Percentiles rank a stretch among this genome's conserved stretches.
phyloP scores from a whole-genome alignment of 2,329 filamentous ascomycete species.

The Arthrobotrys iridis region DNA sequence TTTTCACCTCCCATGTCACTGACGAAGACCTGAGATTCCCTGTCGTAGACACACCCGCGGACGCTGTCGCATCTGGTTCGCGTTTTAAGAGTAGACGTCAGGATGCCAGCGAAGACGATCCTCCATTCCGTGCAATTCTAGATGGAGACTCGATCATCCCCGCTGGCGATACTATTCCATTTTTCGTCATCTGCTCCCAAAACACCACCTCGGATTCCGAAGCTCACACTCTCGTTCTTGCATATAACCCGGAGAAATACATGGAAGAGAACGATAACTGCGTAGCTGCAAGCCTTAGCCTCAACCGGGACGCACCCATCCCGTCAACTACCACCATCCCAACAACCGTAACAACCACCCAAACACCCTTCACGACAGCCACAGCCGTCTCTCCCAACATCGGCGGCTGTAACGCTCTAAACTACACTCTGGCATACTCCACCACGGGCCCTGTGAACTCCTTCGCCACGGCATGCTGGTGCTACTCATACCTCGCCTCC shows the following conservation, averaged over 20 bases:
- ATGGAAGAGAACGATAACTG: constrained; percentile 7
- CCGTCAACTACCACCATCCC: not conserved
- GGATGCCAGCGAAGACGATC: not conserved
- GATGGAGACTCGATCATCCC: constrained; percentile 4
- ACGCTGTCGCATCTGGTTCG: not conserved
- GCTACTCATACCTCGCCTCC: constrained; percentile 30
- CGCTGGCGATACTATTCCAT: not conserved
- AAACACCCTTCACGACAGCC: constrained; percentile 4
- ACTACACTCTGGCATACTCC: constrained; percentile 33
- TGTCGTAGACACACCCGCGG: not conserved
- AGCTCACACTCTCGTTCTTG: constrained; percentile 8
- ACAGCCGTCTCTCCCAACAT: constrained; percentile 24
- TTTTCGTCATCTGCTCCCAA: constrained; percentile 13
- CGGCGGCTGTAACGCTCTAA: constrained; percentile 31
- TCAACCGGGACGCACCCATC: not conserved
- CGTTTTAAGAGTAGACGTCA: not conserved
- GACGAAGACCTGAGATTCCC: not conserved
- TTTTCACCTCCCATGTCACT: not conserved
- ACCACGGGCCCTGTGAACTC: constrained; percentile 27
- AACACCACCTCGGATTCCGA: not conserved
- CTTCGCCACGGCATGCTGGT: constrained; percentile 44
- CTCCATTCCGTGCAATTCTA: constrained; percentile 1
- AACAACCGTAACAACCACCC: constrained; percentile 3
- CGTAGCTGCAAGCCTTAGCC: not conserved
- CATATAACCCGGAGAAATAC: not conserved